These are phyloP conservation scores for Cercophora sp. DNA, from an alignment of 495 filamentous ascomycete species.

Conservation along the genomic window DNA sequence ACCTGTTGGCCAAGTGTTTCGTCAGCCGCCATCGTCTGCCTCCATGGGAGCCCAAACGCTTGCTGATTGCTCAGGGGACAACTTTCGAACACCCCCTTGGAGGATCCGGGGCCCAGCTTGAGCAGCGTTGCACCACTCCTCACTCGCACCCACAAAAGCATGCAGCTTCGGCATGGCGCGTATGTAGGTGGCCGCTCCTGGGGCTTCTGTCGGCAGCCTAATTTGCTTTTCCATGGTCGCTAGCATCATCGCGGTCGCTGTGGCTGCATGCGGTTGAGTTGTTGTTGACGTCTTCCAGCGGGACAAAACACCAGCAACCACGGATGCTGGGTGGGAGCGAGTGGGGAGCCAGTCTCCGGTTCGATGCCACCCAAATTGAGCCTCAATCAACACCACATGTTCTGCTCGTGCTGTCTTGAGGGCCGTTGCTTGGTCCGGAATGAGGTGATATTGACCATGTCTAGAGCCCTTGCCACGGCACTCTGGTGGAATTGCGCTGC, in stretches of 20 bases:
- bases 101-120: no score
- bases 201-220: constrained; percentile 20
- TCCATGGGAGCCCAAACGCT: no score
- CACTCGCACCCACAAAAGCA: constrained; percentile 12
- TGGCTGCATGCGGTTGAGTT: background rate
- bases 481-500: background rate
- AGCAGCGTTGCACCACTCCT: no score
- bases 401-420: background rate
- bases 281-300: background rate
- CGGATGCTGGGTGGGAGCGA: constrained; percentile 8
- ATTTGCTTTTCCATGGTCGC: constrained; percentile 13
- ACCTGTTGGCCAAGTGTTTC: no score
- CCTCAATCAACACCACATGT: constrained; percentile 21
- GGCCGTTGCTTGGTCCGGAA: constrained; percentile 14
- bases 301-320: background rate
- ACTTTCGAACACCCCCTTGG: no score
- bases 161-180: constrained; percentile 13
- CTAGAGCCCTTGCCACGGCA: background rate
- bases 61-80: no score
- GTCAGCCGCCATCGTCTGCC: no score
- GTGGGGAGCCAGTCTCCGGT: background rate
- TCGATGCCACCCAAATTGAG: constrained; percentile 10
- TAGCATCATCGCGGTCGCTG: background rate
- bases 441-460: constrained; percentile 15
- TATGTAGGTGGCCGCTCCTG: constrained; percentile 15